Evolutionary conservation across 331 rosid genomes (phyloP), one percentile per base, ranked within the genome.

Genomic region (Phaseolus coccineus): DNA sequence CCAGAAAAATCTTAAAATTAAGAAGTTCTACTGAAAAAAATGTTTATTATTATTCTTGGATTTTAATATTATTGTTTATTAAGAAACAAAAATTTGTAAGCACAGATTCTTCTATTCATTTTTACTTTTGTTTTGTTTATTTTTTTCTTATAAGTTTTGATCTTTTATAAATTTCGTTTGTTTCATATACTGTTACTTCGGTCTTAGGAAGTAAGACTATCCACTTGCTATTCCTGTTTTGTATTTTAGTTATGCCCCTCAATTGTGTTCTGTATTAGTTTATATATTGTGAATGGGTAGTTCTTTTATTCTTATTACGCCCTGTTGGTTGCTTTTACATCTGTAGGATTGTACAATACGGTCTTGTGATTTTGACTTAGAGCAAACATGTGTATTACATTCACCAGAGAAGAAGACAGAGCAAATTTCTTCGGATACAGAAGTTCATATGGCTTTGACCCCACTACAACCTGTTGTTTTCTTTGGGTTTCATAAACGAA

Each of bases 341-440:
- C 57, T 82, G 81, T 85, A 93, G 98, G 98, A 93, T 87, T 91
- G 98, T 84, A 93, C 98, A 68, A 93, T 93, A 78, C 86, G 97
- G 55, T 89, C 97, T 11, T 93, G 98, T 85, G 98, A 93, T 87
- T 93, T 93, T 87, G 98, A 91, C 80, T 84, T 90, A 3, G 98
- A 93, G 89, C 98, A 93, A 86, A 91, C 98, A n/a, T 91, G 91
- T 47, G 97, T 93, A 62, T 83, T 93, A 81, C 98, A 93, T 87
- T 93, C 97, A 44, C 97, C 98, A 40, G 98, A 93, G 88, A 93
- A 83, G 88, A 93, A 85, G 90, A 73, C 81, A 46, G 98, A 93
- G 75, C 91, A 87, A 67, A 85, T 93, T 87, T 88, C 93, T 67
- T 82, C 97, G 62, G 97, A 91, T 74, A 57, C 95, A 65, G 98